phyloP scores from a whole-genome alignment of 2,329 filamentous ascomycete species.

The Paramyrothecium roridum region DNA sequence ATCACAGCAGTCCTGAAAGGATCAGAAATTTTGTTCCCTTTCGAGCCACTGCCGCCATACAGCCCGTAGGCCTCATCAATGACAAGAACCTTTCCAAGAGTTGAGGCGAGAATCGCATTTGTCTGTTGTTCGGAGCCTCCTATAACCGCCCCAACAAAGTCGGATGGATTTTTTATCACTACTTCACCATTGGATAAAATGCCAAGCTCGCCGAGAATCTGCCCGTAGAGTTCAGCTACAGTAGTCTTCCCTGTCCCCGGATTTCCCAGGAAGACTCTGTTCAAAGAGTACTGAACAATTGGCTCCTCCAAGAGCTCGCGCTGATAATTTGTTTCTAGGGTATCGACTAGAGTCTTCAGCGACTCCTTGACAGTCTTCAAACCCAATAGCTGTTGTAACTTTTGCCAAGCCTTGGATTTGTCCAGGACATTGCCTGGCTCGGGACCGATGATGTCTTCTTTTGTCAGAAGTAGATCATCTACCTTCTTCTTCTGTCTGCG shows the following conservation, averaged over 20 bases:
- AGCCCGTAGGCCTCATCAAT: slow-evolving; percentile 74
- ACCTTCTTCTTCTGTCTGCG: slow-evolving; percentile 16
- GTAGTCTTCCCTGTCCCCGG: slow-evolving; percentile 72
- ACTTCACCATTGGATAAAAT: slow-evolving; percentile 61
- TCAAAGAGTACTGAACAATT: slow-evolving; percentile 54
- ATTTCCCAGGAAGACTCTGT: slow-evolving; percentile 62
- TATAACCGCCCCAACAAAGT: slow-evolving; percentile 60
- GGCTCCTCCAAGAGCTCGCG: slow-evolving; percentile 58
- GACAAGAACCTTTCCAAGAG: slow-evolving; percentile 66
- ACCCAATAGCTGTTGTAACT: slow-evolving; percentile 54
- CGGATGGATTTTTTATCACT: slow-evolving; percentile 62
- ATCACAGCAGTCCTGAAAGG: slow-evolving; percentile 62
- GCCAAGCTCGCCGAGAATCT: slow-evolving; percentile 62
- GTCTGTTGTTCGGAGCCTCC: slow-evolving; percentile 66
- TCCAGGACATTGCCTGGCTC: slow-evolving; percentile 50
- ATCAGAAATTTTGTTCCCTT: slow-evolving; percentile 11
- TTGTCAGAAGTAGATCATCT: slow-evolving; percentile 27
- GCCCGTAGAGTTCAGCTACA: slow-evolving; percentile 65
- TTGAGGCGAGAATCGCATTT: slow-evolving; percentile 62
- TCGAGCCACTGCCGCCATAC: background rate
- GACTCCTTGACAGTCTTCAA: slow-evolving; percentile 56
- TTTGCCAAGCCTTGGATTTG: slow-evolving; percentile 50
- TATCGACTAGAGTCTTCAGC: slow-evolving; percentile 50
- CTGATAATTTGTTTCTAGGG: slow-evolving; percentile 56
- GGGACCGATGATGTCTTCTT: slow-evolving; percentile 65